Evolutionary conservation across 148 eudicot genomes (phyloP).

Genomic region (Cornus controversa): DNA sequence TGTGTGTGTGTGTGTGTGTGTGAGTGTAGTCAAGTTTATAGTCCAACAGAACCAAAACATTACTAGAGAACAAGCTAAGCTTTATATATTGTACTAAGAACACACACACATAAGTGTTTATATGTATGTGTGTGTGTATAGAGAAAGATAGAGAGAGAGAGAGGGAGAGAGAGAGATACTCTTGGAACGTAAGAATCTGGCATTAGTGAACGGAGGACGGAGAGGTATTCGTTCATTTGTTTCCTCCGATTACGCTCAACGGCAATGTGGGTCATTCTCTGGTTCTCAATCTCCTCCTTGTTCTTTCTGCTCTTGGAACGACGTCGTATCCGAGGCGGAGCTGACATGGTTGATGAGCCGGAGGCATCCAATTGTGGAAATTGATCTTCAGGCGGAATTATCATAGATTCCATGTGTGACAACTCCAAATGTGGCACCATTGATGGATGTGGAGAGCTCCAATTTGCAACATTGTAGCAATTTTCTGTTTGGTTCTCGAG

Average conservation of each 20-base stretch:
- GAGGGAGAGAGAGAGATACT: constrained; percentile 25
- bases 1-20: too few relatives aligned
- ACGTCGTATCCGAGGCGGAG: background rate
- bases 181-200: constrained; percentile 63
- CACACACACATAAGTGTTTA: background rate
- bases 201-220: constrained; percentile 50
- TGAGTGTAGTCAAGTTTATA: too few relatives aligned
- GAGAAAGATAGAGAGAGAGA: background rate
- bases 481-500: constrained; percentile 1
- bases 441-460: background rate
- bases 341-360: background rate
- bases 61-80: background rate
- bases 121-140: too few relatives aligned
- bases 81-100: background rate
- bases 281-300: constrained; percentile 56
- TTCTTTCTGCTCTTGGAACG: constrained; percentile 38
- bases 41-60: background rate
- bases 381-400: background rate
- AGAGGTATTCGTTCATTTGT: constrained; percentile 71
- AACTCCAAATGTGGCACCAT: constrained; percentile 3
- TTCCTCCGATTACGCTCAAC: constrained; percentile 66
- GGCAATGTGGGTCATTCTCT: constrained; percentile 77
- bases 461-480: background rate
- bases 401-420: background rate
- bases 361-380: background rate